A percentile compares a stretch with the other conserved stretches of the same genome.
Conservation (phyloP, 768 basidiomycete genomes). For the Boletus sp. region DNA sequence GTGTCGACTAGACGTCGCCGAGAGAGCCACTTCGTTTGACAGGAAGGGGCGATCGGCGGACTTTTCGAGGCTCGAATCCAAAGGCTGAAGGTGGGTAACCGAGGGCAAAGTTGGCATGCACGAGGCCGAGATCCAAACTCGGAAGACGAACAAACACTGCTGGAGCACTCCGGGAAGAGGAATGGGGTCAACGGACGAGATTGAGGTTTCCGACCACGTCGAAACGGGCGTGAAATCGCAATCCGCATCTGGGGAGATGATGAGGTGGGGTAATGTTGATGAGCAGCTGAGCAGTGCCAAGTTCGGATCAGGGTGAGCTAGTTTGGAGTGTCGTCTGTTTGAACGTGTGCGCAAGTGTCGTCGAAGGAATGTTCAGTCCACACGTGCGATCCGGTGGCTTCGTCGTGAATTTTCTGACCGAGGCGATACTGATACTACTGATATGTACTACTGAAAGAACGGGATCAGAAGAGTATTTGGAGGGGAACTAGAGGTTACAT, state of each 20-base stretch:
- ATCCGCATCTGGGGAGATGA: background rate
- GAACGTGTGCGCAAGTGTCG: constrained; percentile 5
- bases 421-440: constrained; percentile 10
- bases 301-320: constrained; percentile 8
- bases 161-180: background rate
- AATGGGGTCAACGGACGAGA: constrained; percentile 1
- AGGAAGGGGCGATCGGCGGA: background rate
- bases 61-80: background rate
- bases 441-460: too few relatives aligned
- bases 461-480: background rate
- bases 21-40: background rate
- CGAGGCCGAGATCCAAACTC: constrained; percentile 10
- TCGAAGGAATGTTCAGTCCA: constrained; percentile 11
- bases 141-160: constrained; percentile 10
- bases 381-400: background rate
- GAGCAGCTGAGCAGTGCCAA: constrained; percentile 4
- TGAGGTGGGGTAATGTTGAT: background rate
- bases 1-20: background rate
- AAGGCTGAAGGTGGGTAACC: background rate
- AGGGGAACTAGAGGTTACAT: background rate
- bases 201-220: constrained; percentile 9
- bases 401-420: constrained; percentile 9
- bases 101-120: constrained; percentile 4
- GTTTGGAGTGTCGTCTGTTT: constrained; percentile 10
- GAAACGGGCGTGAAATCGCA: constrained; percentile 5